A percentile compares a stretch with the other conserved stretches of the same genome.
Evolutionary conservation across 169 alveolate genomes (phyloP).

Genomic region (Toxoplasma gondii): DNA sequence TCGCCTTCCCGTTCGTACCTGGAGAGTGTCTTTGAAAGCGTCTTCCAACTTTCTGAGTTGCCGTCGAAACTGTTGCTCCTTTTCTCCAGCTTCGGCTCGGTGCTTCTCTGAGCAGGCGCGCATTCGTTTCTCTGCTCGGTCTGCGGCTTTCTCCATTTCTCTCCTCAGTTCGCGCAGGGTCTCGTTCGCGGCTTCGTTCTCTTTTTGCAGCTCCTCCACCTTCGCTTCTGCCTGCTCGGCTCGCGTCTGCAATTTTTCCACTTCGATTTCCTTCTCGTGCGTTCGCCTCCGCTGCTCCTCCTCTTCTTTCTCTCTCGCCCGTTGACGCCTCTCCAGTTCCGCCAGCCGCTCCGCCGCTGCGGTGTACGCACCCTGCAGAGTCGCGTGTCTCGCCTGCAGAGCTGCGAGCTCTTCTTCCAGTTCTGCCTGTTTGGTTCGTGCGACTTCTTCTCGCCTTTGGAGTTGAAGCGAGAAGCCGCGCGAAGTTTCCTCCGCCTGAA

Average conservation of each 20-base stretch:
- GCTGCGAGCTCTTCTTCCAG: neutral
- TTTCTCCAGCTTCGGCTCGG: neutral
- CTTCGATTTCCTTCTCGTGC: neutral
- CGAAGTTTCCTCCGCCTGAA: neutral
- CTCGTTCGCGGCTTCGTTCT: neutral
- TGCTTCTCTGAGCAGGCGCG: neutral
- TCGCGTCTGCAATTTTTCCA: neutral
- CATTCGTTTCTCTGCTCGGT: neutral
- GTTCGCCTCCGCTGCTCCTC: neutral
- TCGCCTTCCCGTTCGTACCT: neutral
- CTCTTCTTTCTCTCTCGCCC: neutral
- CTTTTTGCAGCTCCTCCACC: neutral
- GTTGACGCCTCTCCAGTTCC: neutral
- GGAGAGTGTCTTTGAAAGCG: slow-evolving; percentile 2
- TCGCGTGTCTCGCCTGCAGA: neutral
- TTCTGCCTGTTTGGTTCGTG: neutral
- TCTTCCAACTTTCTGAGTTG: neutral
- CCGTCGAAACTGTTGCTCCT: neutral
- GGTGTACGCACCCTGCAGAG: neutral
- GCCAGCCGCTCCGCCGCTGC: neutral
- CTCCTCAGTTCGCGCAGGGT: neutral
- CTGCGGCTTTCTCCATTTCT: neutral
- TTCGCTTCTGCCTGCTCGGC: neutral
- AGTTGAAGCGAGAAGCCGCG: neutral
- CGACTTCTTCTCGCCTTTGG: neutral